Conservation (phyloP, 106 monocot genomes). For the Hemerocallis citrina region DNA sequence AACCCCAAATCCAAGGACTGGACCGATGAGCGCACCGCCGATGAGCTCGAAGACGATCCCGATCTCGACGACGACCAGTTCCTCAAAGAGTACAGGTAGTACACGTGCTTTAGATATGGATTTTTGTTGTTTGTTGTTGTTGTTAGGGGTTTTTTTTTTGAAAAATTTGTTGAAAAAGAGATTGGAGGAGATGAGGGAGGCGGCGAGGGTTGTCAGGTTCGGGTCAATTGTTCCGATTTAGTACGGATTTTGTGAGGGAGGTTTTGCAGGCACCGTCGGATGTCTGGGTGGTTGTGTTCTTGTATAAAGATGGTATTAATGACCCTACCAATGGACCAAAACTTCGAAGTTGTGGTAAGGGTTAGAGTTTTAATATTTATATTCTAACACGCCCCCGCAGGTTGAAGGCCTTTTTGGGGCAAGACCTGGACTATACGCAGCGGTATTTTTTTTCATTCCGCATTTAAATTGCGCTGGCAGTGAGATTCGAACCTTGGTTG, state of each 20-base stretch:
- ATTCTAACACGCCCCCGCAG: too few species aligned
- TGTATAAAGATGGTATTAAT: too few species aligned
- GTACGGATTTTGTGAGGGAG: conserved; percentile 60
- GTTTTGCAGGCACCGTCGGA: conserved; percentile 50
- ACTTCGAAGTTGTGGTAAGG: too few species aligned
- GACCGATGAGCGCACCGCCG: conserved; percentile 63
- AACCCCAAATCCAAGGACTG: conserved; percentile 57
- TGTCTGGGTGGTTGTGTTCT: conserved; percentile 66
- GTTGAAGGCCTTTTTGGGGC: too few species aligned
- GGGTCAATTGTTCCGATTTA: conserved; percentile 47
- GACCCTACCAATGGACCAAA: too few species aligned
- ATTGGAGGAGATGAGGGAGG: conserved; percentile 64
- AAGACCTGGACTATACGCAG: too few species aligned
- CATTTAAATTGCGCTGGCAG: too few species aligned
- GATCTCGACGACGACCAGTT: conserved; percentile 83
- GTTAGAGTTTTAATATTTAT: too few species aligned
- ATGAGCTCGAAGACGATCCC: conserved; percentile 86
- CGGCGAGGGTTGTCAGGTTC: conserved; percentile 43
- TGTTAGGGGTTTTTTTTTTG: not conserved
- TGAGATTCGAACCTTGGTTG: too few species aligned
- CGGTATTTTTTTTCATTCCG: too few species aligned
- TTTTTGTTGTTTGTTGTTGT: not conserved
- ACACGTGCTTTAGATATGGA: not conserved
- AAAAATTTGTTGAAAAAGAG: conserved; percentile 44
- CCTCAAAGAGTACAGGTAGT: conserved; percentile 81